Base-by-base conservation (phyloP, 1,284 basidiomycete genomes). In the Mixia osmundae region DNA sequence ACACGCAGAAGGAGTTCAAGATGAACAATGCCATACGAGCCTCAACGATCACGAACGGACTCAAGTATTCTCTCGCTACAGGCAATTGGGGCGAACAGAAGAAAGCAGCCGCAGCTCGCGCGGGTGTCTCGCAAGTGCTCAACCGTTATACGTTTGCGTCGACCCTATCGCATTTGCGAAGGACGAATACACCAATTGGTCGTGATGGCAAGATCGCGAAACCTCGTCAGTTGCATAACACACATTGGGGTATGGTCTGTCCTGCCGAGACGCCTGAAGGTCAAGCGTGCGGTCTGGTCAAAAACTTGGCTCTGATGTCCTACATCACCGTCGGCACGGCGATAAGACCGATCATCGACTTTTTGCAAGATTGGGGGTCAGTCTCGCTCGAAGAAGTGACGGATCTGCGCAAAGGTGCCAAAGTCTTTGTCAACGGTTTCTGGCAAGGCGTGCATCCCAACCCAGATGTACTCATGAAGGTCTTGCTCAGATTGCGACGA, bases 361-460 rank as follows among this genome's bases (percentile, higher is more conserved):
- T 97, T 61, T 63, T 99, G 63, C 82, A 95, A 54, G 89, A 95
- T 61, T 95, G 89, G 82, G 89, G 85, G 48, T 61, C 91, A 47
- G 9, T 48, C 52, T 9, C 77, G 22, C 57, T 89, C 42, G 79
- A 85, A 53, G 82, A 91, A 57, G 87, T 82, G 50, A 71, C 77
- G 52, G 78, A 79, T 12, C 65, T 73, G 14, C 70, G 68, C 11
- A 71, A 72, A 10, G 79, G 74, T 40, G 95, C 89, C 24, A 97
- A 97, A 60, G 82, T 99, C 25, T 97, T 99, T 57, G 82, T 99
- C 45, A 99, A 99, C 51, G 91, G 91, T 53, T 85, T 95, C 8
- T 97, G 91, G 91, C 83, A 94, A 68, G 91, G 91, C 46, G 82
- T 95, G n/a, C 87, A 95, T 59, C 77, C 85, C 41, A 79, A 95